Conservation (phyloP, 2,329 filamentous ascomycete species). For the Diplodia intermedia region DNA sequence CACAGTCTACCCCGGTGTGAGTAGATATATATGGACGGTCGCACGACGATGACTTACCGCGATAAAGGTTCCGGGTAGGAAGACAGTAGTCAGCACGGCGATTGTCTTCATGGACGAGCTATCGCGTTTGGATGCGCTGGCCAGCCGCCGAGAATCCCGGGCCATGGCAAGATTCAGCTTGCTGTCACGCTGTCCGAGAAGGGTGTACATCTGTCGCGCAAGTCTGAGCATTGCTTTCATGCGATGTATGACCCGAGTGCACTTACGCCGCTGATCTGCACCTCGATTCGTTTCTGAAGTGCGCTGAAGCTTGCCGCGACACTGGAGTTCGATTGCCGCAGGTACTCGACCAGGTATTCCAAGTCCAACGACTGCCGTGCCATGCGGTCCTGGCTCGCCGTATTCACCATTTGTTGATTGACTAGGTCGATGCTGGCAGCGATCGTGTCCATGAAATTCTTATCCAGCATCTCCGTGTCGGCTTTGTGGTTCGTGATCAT, state of each 20-base stretch:
- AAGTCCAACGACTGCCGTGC: not conserved
- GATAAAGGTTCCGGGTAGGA: conserved; percentile 32
- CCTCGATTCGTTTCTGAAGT: conserved; percentile 6
- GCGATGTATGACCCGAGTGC: too few species aligned
- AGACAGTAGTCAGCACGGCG: conserved; percentile 31
- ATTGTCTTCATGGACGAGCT: conserved; percentile 33
- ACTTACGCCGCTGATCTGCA: conserved; percentile 3
- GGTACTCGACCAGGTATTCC: not conserved
- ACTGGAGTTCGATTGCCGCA: conserved; percentile 3
- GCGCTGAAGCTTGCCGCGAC: not conserved
- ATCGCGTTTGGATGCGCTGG: conserved; percentile 20
- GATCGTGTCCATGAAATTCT: not conserved
- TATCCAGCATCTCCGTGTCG: not conserved
- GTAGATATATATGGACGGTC: not conserved
- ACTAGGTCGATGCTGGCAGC: not conserved
- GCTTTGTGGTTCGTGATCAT: conserved; percentile 15
- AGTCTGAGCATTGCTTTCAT: not conserved
- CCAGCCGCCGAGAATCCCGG: not conserved
- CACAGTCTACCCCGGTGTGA: conserved; percentile 2
- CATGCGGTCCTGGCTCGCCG: not conserved
- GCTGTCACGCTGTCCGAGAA: not conserved
- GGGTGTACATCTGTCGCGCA: not conserved
- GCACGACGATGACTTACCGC: conserved; percentile 10
- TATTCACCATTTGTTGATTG: not conserved
- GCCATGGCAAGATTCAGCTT: conserved; percentile 11